A percentile compares a stretch with the other conserved stretches of the same genome.
Conservation (phyloP, 768 basidiomycete genomes). For the Amyloporia xantha region DNA sequence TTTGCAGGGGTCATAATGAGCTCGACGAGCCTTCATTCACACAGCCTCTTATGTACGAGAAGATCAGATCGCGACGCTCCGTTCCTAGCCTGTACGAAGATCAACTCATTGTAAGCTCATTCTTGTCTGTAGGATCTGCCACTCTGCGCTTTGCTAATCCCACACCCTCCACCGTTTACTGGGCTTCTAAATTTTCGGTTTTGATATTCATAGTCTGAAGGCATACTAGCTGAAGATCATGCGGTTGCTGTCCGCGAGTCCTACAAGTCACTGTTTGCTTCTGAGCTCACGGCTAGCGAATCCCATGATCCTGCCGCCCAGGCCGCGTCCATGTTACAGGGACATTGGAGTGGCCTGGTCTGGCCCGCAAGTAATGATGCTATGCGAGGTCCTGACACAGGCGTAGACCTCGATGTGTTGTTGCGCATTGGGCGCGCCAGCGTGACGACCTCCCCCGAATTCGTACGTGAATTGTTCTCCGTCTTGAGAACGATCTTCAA, state of each 20-base stretch:
- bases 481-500: background rate
- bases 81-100: slow-evolving; percentile 82
- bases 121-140: no score
- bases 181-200: no score
- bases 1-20: slow-evolving; percentile 76
- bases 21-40: slow-evolving; percentile 84
- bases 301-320: slow-evolving; percentile 44
- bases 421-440: slow-evolving; percentile 60
- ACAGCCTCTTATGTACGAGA: slow-evolving; percentile 86
- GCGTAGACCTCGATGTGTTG: slow-evolving; percentile 48
- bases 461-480: slow-evolving; percentile 53
- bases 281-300: slow-evolving; percentile 45
- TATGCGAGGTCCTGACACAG: slow-evolving; percentile 55
- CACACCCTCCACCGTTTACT: no score
- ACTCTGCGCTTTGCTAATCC: no score
- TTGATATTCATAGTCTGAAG: slow-evolving; percentile 41
- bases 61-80: slow-evolving; percentile 69
- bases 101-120: slow-evolving; percentile 54
- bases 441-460: slow-evolving; percentile 48
- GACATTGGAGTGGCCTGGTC: slow-evolving; percentile 55
- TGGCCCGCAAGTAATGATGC: slow-evolving; percentile 59
- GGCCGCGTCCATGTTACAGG: slow-evolving; percentile 47
- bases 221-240: slow-evolving; percentile 42
- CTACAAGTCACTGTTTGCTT: slow-evolving; percentile 60
- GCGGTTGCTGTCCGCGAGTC: slow-evolving; percentile 44